These are phyloP conservation scores for Ephemerocybe angulata DNA, from an alignment of 768 basidiomycete genomes.

Conservation along the genomic window DNA sequence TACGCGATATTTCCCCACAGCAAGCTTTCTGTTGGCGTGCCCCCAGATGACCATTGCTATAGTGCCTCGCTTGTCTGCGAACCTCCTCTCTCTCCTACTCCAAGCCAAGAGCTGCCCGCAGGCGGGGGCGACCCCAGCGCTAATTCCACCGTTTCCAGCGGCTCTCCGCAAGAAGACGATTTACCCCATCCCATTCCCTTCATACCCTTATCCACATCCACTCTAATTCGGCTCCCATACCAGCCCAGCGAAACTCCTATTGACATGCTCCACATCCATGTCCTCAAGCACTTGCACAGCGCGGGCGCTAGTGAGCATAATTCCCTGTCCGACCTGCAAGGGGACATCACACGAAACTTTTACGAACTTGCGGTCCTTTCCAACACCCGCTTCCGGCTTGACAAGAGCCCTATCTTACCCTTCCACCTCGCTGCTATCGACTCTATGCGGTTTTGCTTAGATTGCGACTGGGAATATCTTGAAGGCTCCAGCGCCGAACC, in stretches of 20 bases:
- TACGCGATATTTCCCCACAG: slow-evolving; percentile 7
- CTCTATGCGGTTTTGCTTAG: slow-evolving; percentile 37
- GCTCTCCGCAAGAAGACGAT: slow-evolving; percentile 5
- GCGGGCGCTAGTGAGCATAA: slow-evolving; percentile 12
- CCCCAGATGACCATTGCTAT: background rate
- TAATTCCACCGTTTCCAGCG: slow-evolving; percentile 14
- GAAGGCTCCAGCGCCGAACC: background rate
- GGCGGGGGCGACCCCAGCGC: background rate
- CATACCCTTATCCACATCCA: slow-evolving; percentile 54
- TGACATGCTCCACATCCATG: slow-evolving; percentile 58
- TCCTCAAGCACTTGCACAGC: slow-evolving; percentile 50
- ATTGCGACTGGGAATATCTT: slow-evolving; percentile 7
- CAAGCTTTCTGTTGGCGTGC: slow-evolving; percentile 5
- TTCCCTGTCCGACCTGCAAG: slow-evolving; percentile 29
- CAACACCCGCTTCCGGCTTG: slow-evolving; percentile 35
- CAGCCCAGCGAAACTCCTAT: slow-evolving; percentile 39
- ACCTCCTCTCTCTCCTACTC: background rate
- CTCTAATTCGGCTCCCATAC: slow-evolving; percentile 54
- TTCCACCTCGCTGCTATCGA: slow-evolving; percentile 74
- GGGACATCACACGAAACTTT: slow-evolving; percentile 65
- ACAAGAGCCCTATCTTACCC: slow-evolving; percentile 54
- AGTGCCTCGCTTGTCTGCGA: slow-evolving; percentile 1
- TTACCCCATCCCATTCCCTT: slow-evolving; percentile 37
- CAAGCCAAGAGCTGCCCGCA: background rate
- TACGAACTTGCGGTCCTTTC: slow-evolving; percentile 63